Conservation (phyloP, 2,329 filamentous ascomycete genomes). For the Setomelanomma holmii region DNA sequence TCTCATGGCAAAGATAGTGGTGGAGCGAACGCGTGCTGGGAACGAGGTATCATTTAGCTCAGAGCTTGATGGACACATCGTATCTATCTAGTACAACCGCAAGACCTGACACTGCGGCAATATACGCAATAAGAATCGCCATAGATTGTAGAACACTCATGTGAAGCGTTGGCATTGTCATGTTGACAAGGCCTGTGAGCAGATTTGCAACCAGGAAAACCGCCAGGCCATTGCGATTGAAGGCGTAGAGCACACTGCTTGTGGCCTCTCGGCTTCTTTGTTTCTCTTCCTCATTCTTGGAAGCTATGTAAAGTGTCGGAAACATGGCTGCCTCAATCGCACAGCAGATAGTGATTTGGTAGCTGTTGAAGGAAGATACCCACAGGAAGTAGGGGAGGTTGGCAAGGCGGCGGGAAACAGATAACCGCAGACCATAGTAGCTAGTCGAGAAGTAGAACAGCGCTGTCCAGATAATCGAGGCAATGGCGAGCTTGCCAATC, state of each 20-base stretch:
- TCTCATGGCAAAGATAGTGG: neutral
- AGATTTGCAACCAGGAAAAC: slow-evolving; percentile 90
- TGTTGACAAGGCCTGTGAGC: slow-evolving; percentile 85
- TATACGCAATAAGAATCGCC: slow-evolving; percentile 77
- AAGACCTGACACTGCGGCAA: slow-evolving; percentile 68
- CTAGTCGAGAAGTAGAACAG: slow-evolving; percentile 75
- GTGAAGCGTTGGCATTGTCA: slow-evolving; percentile 83
- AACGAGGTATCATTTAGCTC: slow-evolving; percentile 11
- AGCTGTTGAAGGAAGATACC: slow-evolving; percentile 88
- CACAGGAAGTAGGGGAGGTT: slow-evolving; percentile 94
- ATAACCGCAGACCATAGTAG: slow-evolving; percentile 69
- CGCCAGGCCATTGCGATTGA: slow-evolving; percentile 85
- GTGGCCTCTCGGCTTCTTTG: slow-evolving; percentile 74
- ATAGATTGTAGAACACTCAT: slow-evolving; percentile 70
- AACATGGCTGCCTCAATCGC: slow-evolving; percentile 80
- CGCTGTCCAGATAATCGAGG: slow-evolving; percentile 71
- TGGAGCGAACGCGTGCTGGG: neutral
- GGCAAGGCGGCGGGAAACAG: slow-evolving; percentile 85
- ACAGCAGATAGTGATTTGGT: slow-evolving; percentile 81
- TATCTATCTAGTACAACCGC: slow-evolving; percentile 72
- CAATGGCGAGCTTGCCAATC: slow-evolving; percentile 68
- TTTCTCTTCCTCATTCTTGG: slow-evolving; percentile 62
- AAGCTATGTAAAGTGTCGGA: slow-evolving; percentile 70
- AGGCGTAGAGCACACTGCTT: slow-evolving; percentile 80
- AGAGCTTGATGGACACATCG: slow-evolving; percentile 75